These are phyloP conservation scores for Vitis vinifera DNA, from an alignment of 164 flowering plant species.

Conservation along the genomic window ASM3070453v1 NC_081810.1:8277001-8277500, in stretches of 20 bases:
- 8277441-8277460: slow-evolving; percentile 27
- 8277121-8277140: slow-evolving; percentile 28
- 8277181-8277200: slow-evolving; percentile 60
- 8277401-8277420: slow-evolving; percentile 35
- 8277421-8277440: slow-evolving; percentile 34
- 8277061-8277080: slow-evolving; percentile 31
- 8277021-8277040: slow-evolving; percentile 2
- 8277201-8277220: slow-evolving; percentile 20
- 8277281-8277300: slow-evolving; percentile 3
- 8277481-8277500: slow-evolving; percentile 24
- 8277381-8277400: slow-evolving; percentile 25
- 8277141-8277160: background rate
- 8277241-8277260: slow-evolving; percentile 51
- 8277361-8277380: background rate
- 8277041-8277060: background rate
- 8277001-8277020: slow-evolving; percentile 42
- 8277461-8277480: slow-evolving; percentile 36
- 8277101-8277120: slow-evolving; percentile 45
- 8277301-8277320: slow-evolving; percentile 7
- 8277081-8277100: slow-evolving; percentile 58
- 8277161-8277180: slow-evolving; percentile 19
- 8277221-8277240: slow-evolving; percentile 47
- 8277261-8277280: slow-evolving; percentile 26
- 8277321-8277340: slow-evolving; percentile 26
- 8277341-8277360: background rate